Base-by-base conservation (phyloP, 148 eudicot species). In the Polygonum maritimum region DNA sequence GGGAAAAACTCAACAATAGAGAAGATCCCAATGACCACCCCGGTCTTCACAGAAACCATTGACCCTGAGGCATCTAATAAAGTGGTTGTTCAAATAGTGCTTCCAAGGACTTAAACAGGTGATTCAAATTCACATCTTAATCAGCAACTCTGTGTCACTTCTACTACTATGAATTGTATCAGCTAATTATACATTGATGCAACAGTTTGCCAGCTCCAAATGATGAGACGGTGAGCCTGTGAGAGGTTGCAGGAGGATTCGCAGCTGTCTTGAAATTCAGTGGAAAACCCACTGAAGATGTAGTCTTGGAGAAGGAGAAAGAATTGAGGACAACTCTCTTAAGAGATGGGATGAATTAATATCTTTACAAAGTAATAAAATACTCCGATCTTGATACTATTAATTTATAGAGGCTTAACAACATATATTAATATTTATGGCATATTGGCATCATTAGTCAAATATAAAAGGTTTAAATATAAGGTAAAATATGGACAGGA, bases 11-110 rank as follows among this genome's bases (percentile, higher is more conserved):
- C 98, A 0, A 79, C 85, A 51, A 77, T 65, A 41, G 97, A 92
- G 82, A 92, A 89, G 84, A 92, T 95, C 82, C 83, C 90, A 11
- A 95, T 95, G 98, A 95, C 99, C 19, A 91, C 97, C 21, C 97
- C 99, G 10, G 98, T 95, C 77, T 95, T 92, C 80, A 95, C 99
- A 7, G 92, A 92, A 78, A 78, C 97, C 74, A 75, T 73, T 60
- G 92, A 85, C 55, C 71, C 88, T 19, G 87, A 84, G 73, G 80
- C 75, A 44, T 87, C 97, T 76, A 87, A n/a, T n/a, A n/a, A 86
- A 80, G 94, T 91, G 49, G 86, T 93, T 69, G 79, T 93, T 83
- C 97, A 88, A 82, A 89, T 94, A 75, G 97, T 94, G 69, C 83
- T 91, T 79, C 97, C 97, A 94, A 91, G 79, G 88, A 87, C 69